Percentiles rank a stretch among this genome's conserved stretches.
phyloP scores from a whole-genome alignment of 108 stramenopile genomes.

The Parietichytrium sp. region DNA sequence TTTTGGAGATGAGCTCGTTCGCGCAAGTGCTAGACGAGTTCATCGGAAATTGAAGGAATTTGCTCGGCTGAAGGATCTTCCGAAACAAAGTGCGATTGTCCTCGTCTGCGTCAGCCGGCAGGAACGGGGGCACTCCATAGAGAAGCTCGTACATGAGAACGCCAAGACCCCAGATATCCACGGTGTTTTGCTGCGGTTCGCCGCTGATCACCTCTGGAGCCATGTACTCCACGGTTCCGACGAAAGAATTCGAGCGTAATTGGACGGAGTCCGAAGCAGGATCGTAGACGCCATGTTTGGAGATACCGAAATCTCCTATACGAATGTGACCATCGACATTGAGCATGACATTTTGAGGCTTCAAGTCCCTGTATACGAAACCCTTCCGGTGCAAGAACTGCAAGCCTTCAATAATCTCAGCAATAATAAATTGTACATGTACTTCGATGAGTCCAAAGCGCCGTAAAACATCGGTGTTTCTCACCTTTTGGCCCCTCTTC shows the following conservation, averaged over 20 bases:
- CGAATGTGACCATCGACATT: constrained; percentile 66
- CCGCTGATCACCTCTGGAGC: constrained; percentile 96
- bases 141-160: constrained; percentile 96
- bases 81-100: constrained; percentile 77
- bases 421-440: constrained; percentile 18
- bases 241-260: constrained; percentile 71
- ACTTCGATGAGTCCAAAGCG: background rate
- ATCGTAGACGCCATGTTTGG: constrained; percentile 47
- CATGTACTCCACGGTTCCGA: constrained; percentile 96
- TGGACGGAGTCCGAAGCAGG: constrained; percentile 38
- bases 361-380: constrained; percentile 93
- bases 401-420: background rate
- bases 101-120: constrained; percentile 55
- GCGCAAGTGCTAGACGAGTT: background rate
- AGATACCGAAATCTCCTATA: constrained; percentile 63
- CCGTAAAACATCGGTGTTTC: background rate
- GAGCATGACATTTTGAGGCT: constrained; percentile 93
- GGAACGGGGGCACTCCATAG: constrained; percentile 96
- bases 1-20: background rate
- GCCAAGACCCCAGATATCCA: constrained; percentile 96
- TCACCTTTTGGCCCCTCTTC: background rate
- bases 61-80: constrained; percentile 79
- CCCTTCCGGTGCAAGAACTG: constrained; percentile 85
- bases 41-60: background rate
- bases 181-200: constrained; percentile 80